Base-by-base conservation (phyloP, 768 basidiomycete genomes). In the Pulveroboletus sp. region DNA sequence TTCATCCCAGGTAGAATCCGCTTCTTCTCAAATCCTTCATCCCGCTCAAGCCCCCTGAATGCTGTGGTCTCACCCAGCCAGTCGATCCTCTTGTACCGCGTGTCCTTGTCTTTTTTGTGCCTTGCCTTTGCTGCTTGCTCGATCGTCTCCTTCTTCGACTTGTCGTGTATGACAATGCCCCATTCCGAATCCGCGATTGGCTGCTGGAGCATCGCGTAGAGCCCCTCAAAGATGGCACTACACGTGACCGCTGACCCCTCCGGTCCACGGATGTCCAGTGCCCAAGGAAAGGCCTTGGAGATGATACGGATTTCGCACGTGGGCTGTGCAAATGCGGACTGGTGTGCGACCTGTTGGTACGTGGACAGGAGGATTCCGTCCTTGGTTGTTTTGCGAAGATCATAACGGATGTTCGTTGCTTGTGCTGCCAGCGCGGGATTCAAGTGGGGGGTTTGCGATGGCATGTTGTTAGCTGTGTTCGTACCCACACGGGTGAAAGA, bases 121-220 rank as follows among this genome's bases (percentile, higher is more conserved):
- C 84, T 69, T 51, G 72, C 75, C 66, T 76, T 80, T 46, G 73
- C 75, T 2, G 81, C 75, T 44, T 68, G 74, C 57, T 80, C 75
- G 14, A 83, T 72, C 17, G 56, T 54, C 54, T 76, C 76, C 46
- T 64, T 69, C 51, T 60, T 62, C 49, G 73, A 71, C 63, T 73
- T 73, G 39, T 80, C 75, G 26, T 48, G 59, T 6, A 74, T 59
- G 15, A 79, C 68, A 40, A 82, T 66, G 0, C 80, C 83, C 84
- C 85, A 87, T 57, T 87, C 86, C 4, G 83, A 83, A 51, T 86
- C 83, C 1, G 54, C 73, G 17, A 88, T 70, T 7, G 73, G 74
- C 42, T 77, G 69, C 43, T 84, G 79, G 26, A 88, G 67, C 41
- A 63, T 57, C 6, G 66, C 55, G 49, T 79, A 68, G 17, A 87